phyloP scores from a whole-genome alignment of 1,139 yeast species.

The Kurtzmaniella natalensis region DNA sequence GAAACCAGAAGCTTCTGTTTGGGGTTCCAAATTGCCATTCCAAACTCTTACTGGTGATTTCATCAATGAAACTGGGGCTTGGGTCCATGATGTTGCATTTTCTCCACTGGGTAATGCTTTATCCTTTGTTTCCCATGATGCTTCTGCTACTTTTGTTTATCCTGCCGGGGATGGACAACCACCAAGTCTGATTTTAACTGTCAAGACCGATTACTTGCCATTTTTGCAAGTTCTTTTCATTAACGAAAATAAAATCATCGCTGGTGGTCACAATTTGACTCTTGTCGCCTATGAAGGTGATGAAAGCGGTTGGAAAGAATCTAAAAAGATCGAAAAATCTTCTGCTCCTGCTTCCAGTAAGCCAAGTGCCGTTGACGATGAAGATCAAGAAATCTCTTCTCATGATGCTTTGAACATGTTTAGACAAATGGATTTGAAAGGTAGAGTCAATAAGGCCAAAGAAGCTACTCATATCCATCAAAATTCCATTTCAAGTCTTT shows the following conservation, averaged over 20 bases:
- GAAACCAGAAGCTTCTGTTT: conserved; percentile 75
- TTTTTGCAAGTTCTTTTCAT: conserved; percentile 72
- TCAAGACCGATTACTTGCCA: conserved; percentile 77
- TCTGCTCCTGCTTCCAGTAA: conserved; percentile 25
- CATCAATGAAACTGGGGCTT: conserved; percentile 72
- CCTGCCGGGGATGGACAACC: conserved; percentile 69
- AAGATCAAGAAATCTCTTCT: conserved; percentile 59
- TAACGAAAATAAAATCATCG: conserved; percentile 61
- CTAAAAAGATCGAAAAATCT: conserved; percentile 54
- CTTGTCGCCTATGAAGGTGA: conserved; percentile 80
- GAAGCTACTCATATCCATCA: conserved; percentile 71
- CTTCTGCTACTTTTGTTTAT: conserved; percentile 69
- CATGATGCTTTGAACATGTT: conserved; percentile 92
- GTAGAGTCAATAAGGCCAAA: conserved; percentile 55
- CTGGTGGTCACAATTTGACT: conserved; percentile 92
- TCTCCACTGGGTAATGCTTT: conserved; percentile 74
- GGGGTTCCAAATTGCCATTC: conserved; percentile 97
- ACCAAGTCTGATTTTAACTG: conserved; percentile 35
- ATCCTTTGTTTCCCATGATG: conserved; percentile 78
- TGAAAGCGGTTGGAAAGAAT: conserved; percentile 62
- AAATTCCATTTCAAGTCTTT: conserved; percentile 77
- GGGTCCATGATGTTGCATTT: conserved; percentile 91
- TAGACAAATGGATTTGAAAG: conserved; percentile 92
- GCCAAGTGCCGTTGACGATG: conserved; percentile 33
- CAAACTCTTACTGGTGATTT: conserved; percentile 89